These are phyloP conservation scores for Mycotypha africana DNA, from an alignment of 371 early-diverging fungal genomes.

Conservation along the genomic window DNA sequence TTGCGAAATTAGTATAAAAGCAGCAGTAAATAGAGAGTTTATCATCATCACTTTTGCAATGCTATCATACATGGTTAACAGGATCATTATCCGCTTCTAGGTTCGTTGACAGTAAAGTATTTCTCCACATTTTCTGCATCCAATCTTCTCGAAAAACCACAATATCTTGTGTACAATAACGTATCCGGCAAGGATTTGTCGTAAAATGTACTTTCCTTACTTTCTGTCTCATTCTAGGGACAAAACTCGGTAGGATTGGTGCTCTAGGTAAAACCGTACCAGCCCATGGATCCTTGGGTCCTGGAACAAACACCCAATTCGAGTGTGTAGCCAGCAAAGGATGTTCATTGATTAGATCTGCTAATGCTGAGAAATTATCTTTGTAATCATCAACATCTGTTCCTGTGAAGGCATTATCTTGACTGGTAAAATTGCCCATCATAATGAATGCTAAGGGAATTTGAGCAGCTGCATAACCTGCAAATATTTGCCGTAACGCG, in stretches of 20 bases:
- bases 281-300: constrained; percentile 80
- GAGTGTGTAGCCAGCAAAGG: constrained; percentile 58
- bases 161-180: constrained; percentile 82
- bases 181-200: constrained; percentile 84
- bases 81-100: constrained; percentile 43
- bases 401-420: constrained; percentile 57
- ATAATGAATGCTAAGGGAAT: constrained; percentile 82
- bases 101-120: constrained; percentile 61
- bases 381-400: constrained; percentile 44
- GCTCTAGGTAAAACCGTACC: constrained; percentile 68
- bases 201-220: constrained; percentile 61
- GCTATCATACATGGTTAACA: constrained; percentile 51
- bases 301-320: constrained; percentile 88
- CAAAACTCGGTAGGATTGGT: constrained; percentile 69
- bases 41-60: not conserved
- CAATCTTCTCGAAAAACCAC: constrained; percentile 84
- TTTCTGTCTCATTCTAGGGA: constrained; percentile 49
- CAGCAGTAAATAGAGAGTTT: not conserved
- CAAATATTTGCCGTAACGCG: constrained; percentile 62
- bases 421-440: constrained; percentile 82
- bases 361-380: constrained; percentile 62
- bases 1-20: no score
- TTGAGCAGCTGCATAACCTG: constrained; percentile 55
- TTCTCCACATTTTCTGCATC: constrained; percentile 68
- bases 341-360: constrained; percentile 70